phyloP scores from a whole-genome alignment of 2,329 filamentous ascomycete species.

The Hymenoscyphus scutula region DNA sequence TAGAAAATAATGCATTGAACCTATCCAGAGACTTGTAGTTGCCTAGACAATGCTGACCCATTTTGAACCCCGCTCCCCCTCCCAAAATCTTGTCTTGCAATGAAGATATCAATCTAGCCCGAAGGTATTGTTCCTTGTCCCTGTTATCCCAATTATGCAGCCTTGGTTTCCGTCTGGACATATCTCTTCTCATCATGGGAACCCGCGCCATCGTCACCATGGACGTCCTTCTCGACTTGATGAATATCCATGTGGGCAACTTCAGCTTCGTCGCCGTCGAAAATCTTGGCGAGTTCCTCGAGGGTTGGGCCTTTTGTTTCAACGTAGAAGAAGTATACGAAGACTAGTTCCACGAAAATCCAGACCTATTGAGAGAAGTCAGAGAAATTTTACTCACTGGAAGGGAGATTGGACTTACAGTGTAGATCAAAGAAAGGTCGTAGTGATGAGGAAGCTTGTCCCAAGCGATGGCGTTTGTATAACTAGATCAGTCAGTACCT shows the following conservation, averaged over 20 bases:
- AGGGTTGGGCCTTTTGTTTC: slow-evolving; percentile 71
- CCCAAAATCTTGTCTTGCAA: not conserved
- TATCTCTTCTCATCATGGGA: slow-evolving; percentile 18
- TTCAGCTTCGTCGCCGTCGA: slow-evolving; percentile 59
- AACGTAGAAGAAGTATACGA: slow-evolving; percentile 65
- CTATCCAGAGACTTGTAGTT: not conserved
- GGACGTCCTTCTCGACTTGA: slow-evolving; percentile 53
- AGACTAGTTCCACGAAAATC: slow-evolving; percentile 58
- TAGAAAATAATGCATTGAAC: not conserved
- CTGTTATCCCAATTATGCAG: slow-evolving; percentile 3
- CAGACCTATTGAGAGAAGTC: slow-evolving; percentile 42
- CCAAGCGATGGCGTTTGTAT: slow-evolving; percentile 64
- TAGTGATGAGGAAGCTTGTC: slow-evolving; percentile 57
- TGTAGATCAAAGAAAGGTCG: slow-evolving; percentile 67
- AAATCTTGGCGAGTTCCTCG: slow-evolving; percentile 68
- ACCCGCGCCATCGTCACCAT: slow-evolving; percentile 17
- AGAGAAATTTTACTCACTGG: slow-evolving; percentile 12
- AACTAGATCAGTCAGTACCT: slow-evolving; percentile 38
- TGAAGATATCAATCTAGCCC: not conserved
- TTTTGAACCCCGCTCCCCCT: not conserved
- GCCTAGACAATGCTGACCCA: not conserved
- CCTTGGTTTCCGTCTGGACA: slow-evolving; percentile 10
- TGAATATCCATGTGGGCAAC: slow-evolving; percentile 54
- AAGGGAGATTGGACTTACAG: slow-evolving; percentile 38
- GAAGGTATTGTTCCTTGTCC: not conserved